These are phyloP conservation scores for Pichia sp. DNA, from an alignment of 1,139 yeast species.

Conservation along the genomic window DNA sequence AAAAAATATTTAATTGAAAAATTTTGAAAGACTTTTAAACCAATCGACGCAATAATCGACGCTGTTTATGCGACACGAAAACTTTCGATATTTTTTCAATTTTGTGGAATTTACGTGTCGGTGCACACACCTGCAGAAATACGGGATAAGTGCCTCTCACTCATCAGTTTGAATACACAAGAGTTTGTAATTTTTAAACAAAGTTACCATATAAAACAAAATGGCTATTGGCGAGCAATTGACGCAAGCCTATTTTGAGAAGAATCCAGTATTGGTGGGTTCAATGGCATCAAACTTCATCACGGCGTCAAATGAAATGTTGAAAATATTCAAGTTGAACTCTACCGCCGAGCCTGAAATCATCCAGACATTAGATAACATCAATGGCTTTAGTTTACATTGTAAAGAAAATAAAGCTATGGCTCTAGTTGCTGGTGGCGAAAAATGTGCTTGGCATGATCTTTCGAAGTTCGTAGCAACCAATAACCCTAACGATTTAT, in stretches of 20 bases:
- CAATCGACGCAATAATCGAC: no score
- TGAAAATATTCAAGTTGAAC: conserved; percentile 40
- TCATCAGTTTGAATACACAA: no score
- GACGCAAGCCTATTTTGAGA: conserved; percentile 21
- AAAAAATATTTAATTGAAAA: no score
- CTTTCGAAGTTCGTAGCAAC: conserved; percentile 12
- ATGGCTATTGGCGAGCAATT: conserved; percentile 8
- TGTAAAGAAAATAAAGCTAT: conserved; percentile 7
- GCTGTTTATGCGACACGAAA: no score
- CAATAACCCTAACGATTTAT: background rate
- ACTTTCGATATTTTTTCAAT: no score
- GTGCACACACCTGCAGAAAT: no score
- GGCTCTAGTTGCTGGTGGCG: conserved; percentile 25
- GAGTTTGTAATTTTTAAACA: no score
- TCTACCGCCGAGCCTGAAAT: conserved; percentile 48
- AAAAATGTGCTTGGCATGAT: conserved; percentile 27
- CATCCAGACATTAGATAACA: conserved; percentile 38
- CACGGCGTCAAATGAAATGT: conserved; percentile 44
- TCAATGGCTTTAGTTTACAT: conserved; percentile 21
- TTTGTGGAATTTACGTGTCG: no score
- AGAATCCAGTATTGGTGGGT: conserved; percentile 38
- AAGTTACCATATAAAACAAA: no score
- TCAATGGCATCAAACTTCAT: conserved; percentile 30
- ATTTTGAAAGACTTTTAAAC: no score
- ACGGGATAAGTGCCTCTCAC: no score